Base-by-base conservation (phyloP, 371 early-diverging fungal genomes). In the Mucor lusitanicus region DNA sequence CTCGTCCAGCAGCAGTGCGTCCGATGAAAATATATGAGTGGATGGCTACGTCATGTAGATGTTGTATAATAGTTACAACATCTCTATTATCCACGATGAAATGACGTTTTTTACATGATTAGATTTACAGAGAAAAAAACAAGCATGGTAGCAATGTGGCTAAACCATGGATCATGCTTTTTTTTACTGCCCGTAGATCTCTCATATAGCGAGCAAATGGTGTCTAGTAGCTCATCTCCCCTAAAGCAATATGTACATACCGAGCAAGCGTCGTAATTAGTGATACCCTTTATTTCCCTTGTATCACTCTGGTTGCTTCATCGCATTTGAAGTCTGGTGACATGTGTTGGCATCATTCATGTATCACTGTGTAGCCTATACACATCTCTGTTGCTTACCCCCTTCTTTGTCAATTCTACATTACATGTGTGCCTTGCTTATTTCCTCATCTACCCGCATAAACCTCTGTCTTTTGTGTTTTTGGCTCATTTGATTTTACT, bases 291-390 rank as follows among this genome's bases (percentile, higher is more conserved):
- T 17, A 40, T 17, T 53, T 56, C 27, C 32, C 30, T 28, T 56
- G 56, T 56, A 19, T 15, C 33, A 56, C 56, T 56, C n/a, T 15
- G 56, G 21, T 56, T 56, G 33, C 33, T 56, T 53, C 53, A 53
- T 53, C 53, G 27, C 53, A 27, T 53, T 33, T 56, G 56, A 56
- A 56, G 37, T 59, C 59, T 59, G 30, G 39, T 59, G 39, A 33
- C 59, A 59, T 39, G 59, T 23, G 39, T 59, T 59, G 59, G 59
- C 39, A 59, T 39, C 59, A 59, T 59, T 59, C 39, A 33, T 59
- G 59, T 59, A 37, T 23, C 39, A 56, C 56, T 56, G 30, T 56
- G 9, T 56, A 53, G 25, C 57, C 57, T 33, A 1, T 17, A 17
- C 1, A 30, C 1, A 30, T 30, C 11, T 56, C 21, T 12, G 12